Base-by-base conservation (phyloP, 495 filamentous ascomycete species). In the Clavariopsis aquatica region DNA sequence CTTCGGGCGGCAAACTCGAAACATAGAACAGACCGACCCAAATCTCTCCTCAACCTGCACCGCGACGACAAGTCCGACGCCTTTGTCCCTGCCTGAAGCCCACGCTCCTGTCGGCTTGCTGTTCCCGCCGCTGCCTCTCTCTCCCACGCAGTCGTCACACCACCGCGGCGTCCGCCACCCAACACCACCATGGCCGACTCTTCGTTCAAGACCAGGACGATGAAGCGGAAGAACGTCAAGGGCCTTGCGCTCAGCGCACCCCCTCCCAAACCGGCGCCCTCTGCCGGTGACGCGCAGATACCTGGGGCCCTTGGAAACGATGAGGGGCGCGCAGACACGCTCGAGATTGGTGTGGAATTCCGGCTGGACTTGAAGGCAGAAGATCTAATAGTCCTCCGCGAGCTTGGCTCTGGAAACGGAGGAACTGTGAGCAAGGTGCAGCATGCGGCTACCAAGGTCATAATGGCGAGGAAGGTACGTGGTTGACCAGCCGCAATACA, bases 141-240 rank as follows among this genome's bases (percentile, higher is more conserved):
- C 62, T 19, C 63, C 24, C 15, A 22, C 45, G 27, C 36, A 19
- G 22, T 27, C 57, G 38, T 20, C 20, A 19, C 52, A 58, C 54
- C 31, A 34, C 51, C 56, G 64, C 68, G 73, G 65, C 49, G 59
- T 22, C 56, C 13, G 36, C 38, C 36, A 26, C n/a, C 19, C 53
- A 59, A 62, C 62, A 68, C 64, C 75, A 78, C 72, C 79, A 96
- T 96, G 92, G 82, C 89, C 66, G 93, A 70, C 41, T 66, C 68
- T 76, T 77, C 80, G 71, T 95, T 97, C 74, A 88, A 93, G 71
- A 85, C 88, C 72, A 88, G 90, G 79, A 92, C 95, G 52, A 84
- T 98, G 83, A 96, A 96, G 85, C 88, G 93, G 79, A 96, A 97
- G 83, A 98, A 97, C 74, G 85, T 93, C 75, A 98, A 96, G 76